Evolutionary conservation across 371 early-diverging fungal genomes (phyloP).

Genomic region (Mucor velutinosus): DNA sequence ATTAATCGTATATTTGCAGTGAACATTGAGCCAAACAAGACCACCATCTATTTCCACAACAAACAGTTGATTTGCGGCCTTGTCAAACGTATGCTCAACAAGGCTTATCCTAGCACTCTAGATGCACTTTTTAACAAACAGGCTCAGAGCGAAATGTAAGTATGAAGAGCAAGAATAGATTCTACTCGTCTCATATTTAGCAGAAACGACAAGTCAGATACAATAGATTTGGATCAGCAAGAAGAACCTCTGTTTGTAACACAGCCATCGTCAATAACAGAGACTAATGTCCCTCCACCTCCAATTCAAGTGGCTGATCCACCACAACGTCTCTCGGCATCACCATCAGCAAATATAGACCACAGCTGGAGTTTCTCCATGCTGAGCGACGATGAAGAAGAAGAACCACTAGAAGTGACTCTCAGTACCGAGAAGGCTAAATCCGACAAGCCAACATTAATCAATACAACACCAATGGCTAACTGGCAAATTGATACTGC

Average conservation of each 20-base stretch:
- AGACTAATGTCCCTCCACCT: no score
- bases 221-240: background rate
- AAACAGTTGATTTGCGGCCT: constrained; percentile 26
- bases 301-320: no score
- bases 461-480: background rate
- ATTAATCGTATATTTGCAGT: constrained; percentile 19
- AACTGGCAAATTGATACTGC: constrained; percentile 5
- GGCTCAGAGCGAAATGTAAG: background rate
- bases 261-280: no score
- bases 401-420: background rate
- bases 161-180: background rate
- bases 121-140: background rate
- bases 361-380: background rate
- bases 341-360: background rate
- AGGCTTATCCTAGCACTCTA: constrained; percentile 11
- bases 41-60: constrained; percentile 36
- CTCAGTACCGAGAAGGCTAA: background rate
- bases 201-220: no score
- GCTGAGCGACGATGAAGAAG: constrained; percentile 5
- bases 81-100: constrained; percentile 21
- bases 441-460: background rate
- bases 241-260: no score
- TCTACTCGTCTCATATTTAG: no score
- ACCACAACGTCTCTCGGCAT: background rate
- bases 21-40: constrained; percentile 49